Evolutionary conservation across 352 stramenopile species (phyloP).

Genomic region (Pythium plurisporium): DNA sequence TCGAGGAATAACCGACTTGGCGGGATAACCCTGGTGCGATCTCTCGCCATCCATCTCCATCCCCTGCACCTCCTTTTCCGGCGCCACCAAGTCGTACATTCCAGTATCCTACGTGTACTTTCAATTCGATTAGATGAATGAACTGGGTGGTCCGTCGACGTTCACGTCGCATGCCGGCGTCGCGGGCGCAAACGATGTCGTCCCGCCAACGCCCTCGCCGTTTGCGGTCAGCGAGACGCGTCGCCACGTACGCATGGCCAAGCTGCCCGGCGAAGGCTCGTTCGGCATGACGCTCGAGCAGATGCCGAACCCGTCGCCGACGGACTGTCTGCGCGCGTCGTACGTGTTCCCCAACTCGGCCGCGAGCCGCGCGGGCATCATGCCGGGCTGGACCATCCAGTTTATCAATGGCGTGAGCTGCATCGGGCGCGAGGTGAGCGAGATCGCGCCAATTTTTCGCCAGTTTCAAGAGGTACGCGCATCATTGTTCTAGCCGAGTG

Average conservation of each 20-base stretch:
- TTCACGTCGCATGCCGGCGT: background rate
- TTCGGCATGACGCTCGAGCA: conserved; percentile 73
- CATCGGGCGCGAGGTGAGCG: background rate
- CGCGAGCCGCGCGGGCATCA: conserved; percentile 46
- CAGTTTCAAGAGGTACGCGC: conserved; percentile 4
- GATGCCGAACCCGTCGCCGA: background rate
- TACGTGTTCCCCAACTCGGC: conserved; percentile 54
- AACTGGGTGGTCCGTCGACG: background rate
- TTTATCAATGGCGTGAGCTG: conserved; percentile 3
- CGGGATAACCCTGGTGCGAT: background rate
- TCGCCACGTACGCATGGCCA: conserved; percentile 20
- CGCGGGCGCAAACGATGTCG: background rate
- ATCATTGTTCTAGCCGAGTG: background rate
- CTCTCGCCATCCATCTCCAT: background rate
- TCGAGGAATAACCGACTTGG: background rate
- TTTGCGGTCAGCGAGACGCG: background rate
- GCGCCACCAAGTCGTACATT: no score
- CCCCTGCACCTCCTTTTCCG: no score
- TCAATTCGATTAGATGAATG: no score
- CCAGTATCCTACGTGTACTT: no score
- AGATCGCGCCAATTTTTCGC: conserved; percentile 16
- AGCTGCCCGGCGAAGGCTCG: conserved; percentile 41
- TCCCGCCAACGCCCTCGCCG: background rate
- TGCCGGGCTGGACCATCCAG: conserved; percentile 11
- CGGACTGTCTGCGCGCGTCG: conserved; percentile 44